Evolutionary conservation across 805 yeast genomes (phyloP).

Genomic region (Pichia occidentalis): DNA sequence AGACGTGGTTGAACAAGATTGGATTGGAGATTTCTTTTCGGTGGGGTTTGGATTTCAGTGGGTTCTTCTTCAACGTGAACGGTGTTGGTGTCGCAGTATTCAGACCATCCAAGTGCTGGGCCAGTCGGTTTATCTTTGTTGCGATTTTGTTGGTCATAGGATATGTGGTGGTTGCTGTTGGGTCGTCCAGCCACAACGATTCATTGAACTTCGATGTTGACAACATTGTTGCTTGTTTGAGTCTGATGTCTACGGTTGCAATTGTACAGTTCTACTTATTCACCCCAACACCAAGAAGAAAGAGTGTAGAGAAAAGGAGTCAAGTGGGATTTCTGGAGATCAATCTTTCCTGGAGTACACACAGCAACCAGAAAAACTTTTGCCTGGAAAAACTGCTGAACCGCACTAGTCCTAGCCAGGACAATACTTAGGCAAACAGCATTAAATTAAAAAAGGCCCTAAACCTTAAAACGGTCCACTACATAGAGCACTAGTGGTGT

Average conservation of each 20-base stretch:
- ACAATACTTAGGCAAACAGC: too few species aligned
- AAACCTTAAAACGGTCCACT: too few species aligned
- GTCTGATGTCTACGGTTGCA: neutral
- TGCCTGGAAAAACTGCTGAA: too few species aligned
- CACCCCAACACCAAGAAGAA: constrained; percentile 1
- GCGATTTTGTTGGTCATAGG: constrained; percentile 7
- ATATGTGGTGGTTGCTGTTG: neutral
- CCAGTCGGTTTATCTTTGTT: constrained; percentile 1
- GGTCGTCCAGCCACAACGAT: constrained; percentile 14
- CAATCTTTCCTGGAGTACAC: too few species aligned
- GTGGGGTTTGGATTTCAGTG: neutral
- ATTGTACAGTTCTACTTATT: constrained; percentile 1
- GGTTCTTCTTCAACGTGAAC: neutral
- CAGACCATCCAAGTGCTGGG: constrained; percentile 11
- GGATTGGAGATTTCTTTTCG: constrained; percentile 27
- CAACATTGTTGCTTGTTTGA: neutral
- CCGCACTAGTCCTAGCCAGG: too few species aligned
- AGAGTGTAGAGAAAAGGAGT: too few species aligned
- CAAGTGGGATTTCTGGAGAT: too few species aligned
- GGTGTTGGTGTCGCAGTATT: too few species aligned
- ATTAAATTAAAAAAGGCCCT: too few species aligned
- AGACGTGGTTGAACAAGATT: constrained; percentile 28
- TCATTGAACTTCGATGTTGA: too few species aligned
- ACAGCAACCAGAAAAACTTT: too few species aligned
- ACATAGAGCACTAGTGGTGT: too few species aligned